Evolutionary conservation across 208 protist species (phyloP).

Genomic region (Trypanosoma lewisi): DNA sequence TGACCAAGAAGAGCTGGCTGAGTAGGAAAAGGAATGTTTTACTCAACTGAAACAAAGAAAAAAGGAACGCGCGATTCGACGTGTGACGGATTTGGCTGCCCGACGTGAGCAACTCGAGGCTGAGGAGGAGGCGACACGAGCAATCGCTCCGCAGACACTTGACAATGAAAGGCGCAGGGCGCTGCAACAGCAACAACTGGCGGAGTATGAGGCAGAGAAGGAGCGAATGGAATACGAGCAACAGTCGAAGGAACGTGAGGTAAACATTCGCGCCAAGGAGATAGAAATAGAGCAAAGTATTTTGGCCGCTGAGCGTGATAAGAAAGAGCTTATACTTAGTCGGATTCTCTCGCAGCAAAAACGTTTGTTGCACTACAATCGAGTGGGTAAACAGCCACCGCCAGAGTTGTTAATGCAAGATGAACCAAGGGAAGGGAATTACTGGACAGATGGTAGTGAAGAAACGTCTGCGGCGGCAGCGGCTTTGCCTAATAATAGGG

Average conservation of each 20-base stretch:
- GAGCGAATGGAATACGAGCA: constrained; percentile 44
- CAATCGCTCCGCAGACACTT: constrained; percentile 43
- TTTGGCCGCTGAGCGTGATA: constrained; percentile 39
- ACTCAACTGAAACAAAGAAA: constrained; percentile 32
- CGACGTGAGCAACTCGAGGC: constrained; percentile 49
- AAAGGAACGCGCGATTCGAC: constrained; percentile 28
- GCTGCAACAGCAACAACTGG: constrained; percentile 40
- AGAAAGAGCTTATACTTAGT: constrained; percentile 41
- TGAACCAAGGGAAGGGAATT: neutral
- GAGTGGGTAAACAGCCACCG: constrained; percentile 28
- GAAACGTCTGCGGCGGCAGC: too few relatives aligned
- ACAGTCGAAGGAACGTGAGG: constrained; percentile 37
- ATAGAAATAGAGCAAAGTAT: constrained; percentile 57
- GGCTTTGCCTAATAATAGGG: too few relatives aligned
- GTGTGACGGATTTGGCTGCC: constrained; percentile 42
- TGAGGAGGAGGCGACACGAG: constrained; percentile 51
- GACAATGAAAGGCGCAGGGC: constrained; percentile 67
- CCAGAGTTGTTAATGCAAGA: constrained; percentile 6
- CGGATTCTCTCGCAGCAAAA: constrained; percentile 36
- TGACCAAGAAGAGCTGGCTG: constrained; percentile 24
- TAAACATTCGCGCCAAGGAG: constrained; percentile 45
- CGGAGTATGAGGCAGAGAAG: constrained; percentile 41
- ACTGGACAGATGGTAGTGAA: too few relatives aligned
- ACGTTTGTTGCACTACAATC: constrained; percentile 40
- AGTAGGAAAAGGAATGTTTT: constrained; percentile 25